Evolutionary conservation across 345 rosid species (phyloP).

Genomic region (Anastatica hierochuntica): DNA sequence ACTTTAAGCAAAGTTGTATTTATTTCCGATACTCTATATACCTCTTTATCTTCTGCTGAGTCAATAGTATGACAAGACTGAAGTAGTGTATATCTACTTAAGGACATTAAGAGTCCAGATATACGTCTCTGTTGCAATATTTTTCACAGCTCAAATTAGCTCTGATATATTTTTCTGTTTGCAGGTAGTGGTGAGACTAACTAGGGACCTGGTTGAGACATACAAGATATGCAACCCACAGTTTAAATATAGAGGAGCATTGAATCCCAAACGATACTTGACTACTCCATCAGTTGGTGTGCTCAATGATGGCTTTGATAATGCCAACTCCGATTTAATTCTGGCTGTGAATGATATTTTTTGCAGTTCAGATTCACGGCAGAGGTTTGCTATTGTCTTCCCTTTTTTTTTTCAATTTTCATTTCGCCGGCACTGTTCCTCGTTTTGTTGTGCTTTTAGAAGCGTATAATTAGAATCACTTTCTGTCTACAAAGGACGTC

Average conservation of each 20-base stretch:
- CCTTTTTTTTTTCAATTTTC: slow-evolving; percentile 4
- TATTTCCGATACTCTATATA: neutral
- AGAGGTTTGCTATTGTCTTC: slow-evolving; percentile 50
- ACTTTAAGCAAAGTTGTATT: neutral
- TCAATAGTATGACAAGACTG: slow-evolving; percentile 1
- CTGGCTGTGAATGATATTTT: slow-evolving; percentile 63
- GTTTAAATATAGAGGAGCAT: slow-evolving; percentile 82
- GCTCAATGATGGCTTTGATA: slow-evolving; percentile 89
- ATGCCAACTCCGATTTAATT: slow-evolving; percentile 91
- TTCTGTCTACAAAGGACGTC: neutral
- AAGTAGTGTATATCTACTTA: no score
- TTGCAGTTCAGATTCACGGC: slow-evolving; percentile 62
- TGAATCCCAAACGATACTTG: slow-evolving; percentile 92
- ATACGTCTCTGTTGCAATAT: slow-evolving; percentile 1
- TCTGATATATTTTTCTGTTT: slow-evolving; percentile 14
- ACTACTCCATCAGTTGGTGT: slow-evolving; percentile 91
- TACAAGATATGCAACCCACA: slow-evolving; percentile 81
- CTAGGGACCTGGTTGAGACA: slow-evolving; percentile 79
- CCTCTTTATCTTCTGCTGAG: neutral
- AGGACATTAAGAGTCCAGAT: no score
- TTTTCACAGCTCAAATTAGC: slow-evolving; percentile 9
- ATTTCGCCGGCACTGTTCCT: neutral
- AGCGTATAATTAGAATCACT: slow-evolving; percentile 3
- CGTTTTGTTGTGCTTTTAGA: slow-evolving; percentile 12
- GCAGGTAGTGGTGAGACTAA: slow-evolving; percentile 85